Evolutionary conservation across 148 eudicot genomes (phyloP), one percentile per base, ranked within the genome.

Genomic region (Tetragonia tetragonoides): DNA sequence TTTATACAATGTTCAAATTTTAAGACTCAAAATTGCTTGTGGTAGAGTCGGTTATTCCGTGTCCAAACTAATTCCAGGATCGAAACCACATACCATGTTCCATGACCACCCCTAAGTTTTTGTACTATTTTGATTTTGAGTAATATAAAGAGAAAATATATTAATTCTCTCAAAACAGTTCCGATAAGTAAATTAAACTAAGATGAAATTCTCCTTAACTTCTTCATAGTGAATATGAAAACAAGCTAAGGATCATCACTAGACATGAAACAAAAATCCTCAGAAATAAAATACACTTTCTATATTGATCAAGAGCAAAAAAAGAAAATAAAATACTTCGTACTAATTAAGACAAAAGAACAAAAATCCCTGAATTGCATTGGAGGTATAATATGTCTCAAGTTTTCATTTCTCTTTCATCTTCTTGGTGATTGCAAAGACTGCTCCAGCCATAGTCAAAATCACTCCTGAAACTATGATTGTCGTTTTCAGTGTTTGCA

Each of bases 371-470:
- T 37, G 9, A 11, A 4, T 14, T 15, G 17, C 6, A 41, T 5
- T 6, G 17, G 16, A n/a, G 46, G 20, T 14, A 49, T 49, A 7
- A 14, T 9, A n/a, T 60, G 64, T 20, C 28, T 21, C 64, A 17
- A 59, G 64, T 62, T 37, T 14, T 72, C 23, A 84, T 78, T 80
- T 83, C 62, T 81, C 87, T 44, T 68, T 72, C 86, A 83, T 72
- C 56, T 80, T 83, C 78, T 79, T 79, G 74, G 77, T 81, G 10
- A 84, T 54, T 39, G 73, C 81, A 60, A 83, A 84, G 34, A 75
- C 78, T 11, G 89, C 91, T 41, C 96, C 98, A 67, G 85, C 90
- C 28, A 91, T 79, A 38, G 90, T 89, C 63, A 93, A 78, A 56
- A 88, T 75, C 2, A 90, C 83, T 41, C 97, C 97, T 0, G 98